Conservation (phyloP, 2,329 filamentous ascomycete species). For the Juglanconis sp. region DNA sequence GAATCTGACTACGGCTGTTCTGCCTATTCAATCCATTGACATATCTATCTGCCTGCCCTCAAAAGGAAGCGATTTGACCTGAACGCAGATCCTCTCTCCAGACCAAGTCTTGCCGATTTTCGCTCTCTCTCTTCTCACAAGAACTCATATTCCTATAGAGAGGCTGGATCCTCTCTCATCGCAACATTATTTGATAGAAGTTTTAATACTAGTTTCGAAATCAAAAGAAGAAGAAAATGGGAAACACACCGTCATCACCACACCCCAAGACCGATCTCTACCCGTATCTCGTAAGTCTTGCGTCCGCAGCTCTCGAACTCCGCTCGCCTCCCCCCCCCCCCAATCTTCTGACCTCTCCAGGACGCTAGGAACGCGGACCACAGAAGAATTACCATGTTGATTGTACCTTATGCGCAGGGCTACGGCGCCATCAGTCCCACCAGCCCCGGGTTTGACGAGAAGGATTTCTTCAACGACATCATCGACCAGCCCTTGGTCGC, state of each 20-base stretch:
- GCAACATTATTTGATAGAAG: background rate
- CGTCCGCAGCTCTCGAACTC: background rate
- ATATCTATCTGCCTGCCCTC: background rate
- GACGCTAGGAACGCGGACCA: background rate
- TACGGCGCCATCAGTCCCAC: background rate
- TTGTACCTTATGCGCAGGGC: background rate
- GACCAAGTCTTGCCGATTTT: background rate
- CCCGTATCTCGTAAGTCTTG: background rate
- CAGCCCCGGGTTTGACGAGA: background rate
- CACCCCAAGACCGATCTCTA: background rate
- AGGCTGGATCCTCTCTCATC: background rate
- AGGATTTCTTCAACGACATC: background rate
- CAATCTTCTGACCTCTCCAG: background rate
- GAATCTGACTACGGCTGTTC: too few species aligned
- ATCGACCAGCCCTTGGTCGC: background rate
- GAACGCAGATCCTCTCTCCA: background rate
- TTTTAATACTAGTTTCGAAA: background rate
- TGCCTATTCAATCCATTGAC: background rate
- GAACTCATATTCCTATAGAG: too few species aligned
- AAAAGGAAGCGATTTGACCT: background rate
- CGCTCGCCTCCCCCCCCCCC: background rate
- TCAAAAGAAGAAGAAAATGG: background rate
- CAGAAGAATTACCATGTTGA: background rate
- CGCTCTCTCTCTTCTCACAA: background rate
- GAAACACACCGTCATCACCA: background rate